Evolutionary conservation across 2,329 filamentous ascomycete species (phyloP).

Genomic region (Fusarium fracticaudum): DNA sequence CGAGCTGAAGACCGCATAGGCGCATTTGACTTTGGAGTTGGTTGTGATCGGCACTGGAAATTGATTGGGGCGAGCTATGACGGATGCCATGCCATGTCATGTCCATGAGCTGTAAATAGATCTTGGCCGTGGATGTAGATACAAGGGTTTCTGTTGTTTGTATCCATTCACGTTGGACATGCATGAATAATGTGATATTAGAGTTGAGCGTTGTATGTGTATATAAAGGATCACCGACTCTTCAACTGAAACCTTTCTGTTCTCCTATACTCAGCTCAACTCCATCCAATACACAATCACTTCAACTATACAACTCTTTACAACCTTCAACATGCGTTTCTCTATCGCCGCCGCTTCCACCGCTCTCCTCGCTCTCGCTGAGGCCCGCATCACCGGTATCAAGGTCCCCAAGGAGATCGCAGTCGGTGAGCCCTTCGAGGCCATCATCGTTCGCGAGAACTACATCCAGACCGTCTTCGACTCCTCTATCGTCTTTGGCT

Average conservation of each 20-base stretch:
- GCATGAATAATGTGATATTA: not conserved
- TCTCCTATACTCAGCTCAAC: not conserved
- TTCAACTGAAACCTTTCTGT: not conserved
- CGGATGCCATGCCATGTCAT: not conserved
- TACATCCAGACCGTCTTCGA: conserved; percentile 58
- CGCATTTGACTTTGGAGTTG: not conserved
- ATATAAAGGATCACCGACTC: conserved; percentile 10
- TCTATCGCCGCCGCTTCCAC: conserved; percentile 40
- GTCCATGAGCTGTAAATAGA: conserved; percentile 23
- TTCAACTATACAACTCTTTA: not conserved
- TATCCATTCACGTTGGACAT: not conserved
- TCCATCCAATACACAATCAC: not conserved
- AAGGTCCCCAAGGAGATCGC: conserved; percentile 52
- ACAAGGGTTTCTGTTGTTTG: not conserved
- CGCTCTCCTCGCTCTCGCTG: conserved; percentile 42
- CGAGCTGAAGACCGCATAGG: not conserved
- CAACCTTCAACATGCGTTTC: conserved; percentile 37
- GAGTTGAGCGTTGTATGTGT: not conserved
- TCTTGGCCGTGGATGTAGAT: not conserved
- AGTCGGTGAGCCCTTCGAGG: conserved; percentile 50
- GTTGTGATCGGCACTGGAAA: conserved; percentile 6
- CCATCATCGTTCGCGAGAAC: conserved; percentile 52
- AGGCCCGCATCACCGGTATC: conserved; percentile 56
- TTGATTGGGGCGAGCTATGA: conserved; percentile 16
- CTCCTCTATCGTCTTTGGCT: conserved; percentile 57